A percentile compares a stretch with the other conserved stretches of the same genome.
phyloP scores from a whole-genome alignment of 2,329 filamentous ascomycete species.

The Cordyceps fumosorosea region DNA sequence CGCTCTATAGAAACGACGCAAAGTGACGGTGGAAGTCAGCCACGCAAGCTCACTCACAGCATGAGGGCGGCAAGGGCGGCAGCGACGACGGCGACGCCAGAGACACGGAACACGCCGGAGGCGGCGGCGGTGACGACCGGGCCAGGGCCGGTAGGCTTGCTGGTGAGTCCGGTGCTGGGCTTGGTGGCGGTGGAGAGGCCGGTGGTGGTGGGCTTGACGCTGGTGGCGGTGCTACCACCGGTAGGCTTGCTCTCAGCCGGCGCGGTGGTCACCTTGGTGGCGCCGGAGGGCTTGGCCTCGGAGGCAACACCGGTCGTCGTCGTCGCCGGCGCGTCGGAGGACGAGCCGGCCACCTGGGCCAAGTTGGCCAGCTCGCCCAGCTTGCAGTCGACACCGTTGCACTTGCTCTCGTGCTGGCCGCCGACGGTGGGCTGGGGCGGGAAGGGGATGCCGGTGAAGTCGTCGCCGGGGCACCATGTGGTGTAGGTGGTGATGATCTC shows the following conservation, averaged over 20 bases:
- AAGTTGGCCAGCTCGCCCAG: neutral
- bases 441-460: neutral
- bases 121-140: conserved; percentile 5
- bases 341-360: no score
- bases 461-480: neutral
- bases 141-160: neutral
- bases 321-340: neutral
- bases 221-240: neutral
- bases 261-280: neutral
- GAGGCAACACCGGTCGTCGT: neutral
- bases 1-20: neutral
- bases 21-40: neutral
- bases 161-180: neutral
- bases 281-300: neutral
- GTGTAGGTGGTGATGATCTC: neutral
- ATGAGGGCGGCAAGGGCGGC: conserved; percentile 10
- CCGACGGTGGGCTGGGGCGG: neutral
- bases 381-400: conserved; percentile 18
- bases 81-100: conserved; percentile 13
- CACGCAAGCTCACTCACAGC: neutral
- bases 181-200: conserved; percentile 5
- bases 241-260: neutral
- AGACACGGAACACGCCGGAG: neutral
- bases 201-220: neutral
- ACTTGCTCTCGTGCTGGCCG: conserved; percentile 20